Evolutionary conservation across 495 filamentous ascomycete species (phyloP), one percentile per base, ranked within the genome.

Genomic region (Venustampulla echinocandica): DNA sequence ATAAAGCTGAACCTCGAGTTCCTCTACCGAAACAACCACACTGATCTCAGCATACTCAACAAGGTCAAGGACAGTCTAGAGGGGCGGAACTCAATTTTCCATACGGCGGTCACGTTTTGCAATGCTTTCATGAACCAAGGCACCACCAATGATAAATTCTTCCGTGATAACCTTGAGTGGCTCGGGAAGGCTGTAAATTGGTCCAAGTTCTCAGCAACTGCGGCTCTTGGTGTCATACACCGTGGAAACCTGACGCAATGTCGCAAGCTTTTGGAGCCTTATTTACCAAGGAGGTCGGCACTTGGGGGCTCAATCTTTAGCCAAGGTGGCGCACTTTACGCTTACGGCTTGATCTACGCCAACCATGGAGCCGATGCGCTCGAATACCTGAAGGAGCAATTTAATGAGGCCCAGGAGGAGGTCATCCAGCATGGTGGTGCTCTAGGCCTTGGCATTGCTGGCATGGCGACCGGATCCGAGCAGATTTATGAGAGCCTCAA

Each of bases 81-180:
- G 61, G 86, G 86, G 32, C 75, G 93, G 25, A 96, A 96, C 63
- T 97, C 92, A 19, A 99, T 99, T 46, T 99, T 96, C 75, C 93
- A 99, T 64, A 92, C 85, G 3, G 86, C 89, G 1, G 87, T 97
- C 30, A 97, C 92, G 0, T 87, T 99, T 52, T 90, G 92, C 50
- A 96, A 96, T 61, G 93, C 88, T 10, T 97, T 99, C 64, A 99
- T 97, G 90, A 92, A 99, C 58, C 87, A 93, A n/a, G 93, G 93
- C 25, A 97, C 93, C 6, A 96, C 90, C 0, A 89, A 90, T 50
- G 93, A 97, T 63, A 87, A 84, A 56, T 99, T 97, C 69, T 96
- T 97, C 73, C 76, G 93, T 2, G 89, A 96, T 53, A 99, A 97
- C 50, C 65, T 99, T 21, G 93, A 99, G 41, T 99, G 93, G 93